Conservation (phyloP, 352 stramenopile genomes). For the Globisporangium polare region DNA sequence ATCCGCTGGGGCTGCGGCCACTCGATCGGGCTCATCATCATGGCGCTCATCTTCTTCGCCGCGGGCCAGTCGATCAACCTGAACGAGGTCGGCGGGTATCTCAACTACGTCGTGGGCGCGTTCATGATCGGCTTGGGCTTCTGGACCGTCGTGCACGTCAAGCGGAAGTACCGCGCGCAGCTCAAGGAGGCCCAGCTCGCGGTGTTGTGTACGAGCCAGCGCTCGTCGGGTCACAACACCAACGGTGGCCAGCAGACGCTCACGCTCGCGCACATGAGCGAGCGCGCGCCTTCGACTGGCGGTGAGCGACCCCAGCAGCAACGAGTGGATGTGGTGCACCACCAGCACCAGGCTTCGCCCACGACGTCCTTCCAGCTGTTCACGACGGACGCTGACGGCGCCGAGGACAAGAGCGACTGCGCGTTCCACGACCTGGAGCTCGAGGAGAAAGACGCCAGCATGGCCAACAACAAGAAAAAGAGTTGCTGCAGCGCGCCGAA, state of each 20-base stretch:
- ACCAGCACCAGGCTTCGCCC: conserved; percentile 5
- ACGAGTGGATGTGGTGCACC: background rate
- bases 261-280: conserved; percentile 9
- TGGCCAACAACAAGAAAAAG: conserved; percentile 15
- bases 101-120: conserved; percentile 69
- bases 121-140: conserved; percentile 76
- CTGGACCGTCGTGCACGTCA: conserved; percentile 50
- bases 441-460: conserved; percentile 13
- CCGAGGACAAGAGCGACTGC: conserved; percentile 11
- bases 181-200: conserved; percentile 29
- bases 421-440: background rate
- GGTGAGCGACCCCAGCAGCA: background rate
- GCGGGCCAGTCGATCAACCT: conserved; percentile 44
- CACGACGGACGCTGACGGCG: conserved; percentile 1
- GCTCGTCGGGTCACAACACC: background rate
- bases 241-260: background rate
- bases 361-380: conserved; percentile 21
- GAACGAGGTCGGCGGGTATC: conserved; percentile 49
- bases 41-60: conserved; percentile 82
- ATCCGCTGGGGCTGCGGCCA: conserved; percentile 91
- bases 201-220: background rate
- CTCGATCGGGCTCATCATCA: conserved; percentile 83
- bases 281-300: background rate
- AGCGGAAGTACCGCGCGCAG: conserved; percentile 45
- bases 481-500: conserved; percentile 30